Evolutionary conservation across 306 rosid species (phyloP), one percentile per base, ranked within the genome.

Genomic region (Prunus campanulata): DNA sequence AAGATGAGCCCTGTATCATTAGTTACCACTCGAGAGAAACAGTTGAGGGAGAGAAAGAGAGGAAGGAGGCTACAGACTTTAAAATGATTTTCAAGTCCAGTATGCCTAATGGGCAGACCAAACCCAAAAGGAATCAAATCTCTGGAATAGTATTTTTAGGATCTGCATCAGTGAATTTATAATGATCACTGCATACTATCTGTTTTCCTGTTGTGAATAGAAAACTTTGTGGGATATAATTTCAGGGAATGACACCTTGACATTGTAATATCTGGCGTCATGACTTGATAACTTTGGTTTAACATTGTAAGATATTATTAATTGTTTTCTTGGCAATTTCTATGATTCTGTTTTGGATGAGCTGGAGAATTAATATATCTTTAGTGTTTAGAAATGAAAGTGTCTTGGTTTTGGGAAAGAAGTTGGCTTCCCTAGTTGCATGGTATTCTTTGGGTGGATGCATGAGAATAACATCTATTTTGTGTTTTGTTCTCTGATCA

Each of bases 401-500:
- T 57, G 35, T 24, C 32, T 55, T 44, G 77, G 30, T 1, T 16
- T 22, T 57, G 30, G 44, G 39, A 59, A 25, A 57, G 8, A 57
- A 24, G 13, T 24, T 57, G 11, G 61, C 47, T 51, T 6, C 61
- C 47, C 9, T 51, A 50, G 39, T 50, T 70, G 61, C 62, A 27
- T 25, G 61, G 18, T 50, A 20, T 8, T 27, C 7, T 27, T 62
- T 29, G 39, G 10, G 8, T 62, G 30, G 46, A 52, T 30, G 11
- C 8, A 22, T 16, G 29, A 24, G 2, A 50, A 48, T 74, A 10
- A 74, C 50, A 12, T 68, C 22, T 29, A 39, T 27, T 44, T 56
- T 24, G 55, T 77, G 24, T 51, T 72, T 32, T 69, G 30, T 74
- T 15, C 48, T 70, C 29, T 70, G 55, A 29, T 52, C 79, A 90